phyloP scores from a whole-genome alignment of 371 early-diverging fungal genomes.

The Saksenaea vasiformis region DNA sequence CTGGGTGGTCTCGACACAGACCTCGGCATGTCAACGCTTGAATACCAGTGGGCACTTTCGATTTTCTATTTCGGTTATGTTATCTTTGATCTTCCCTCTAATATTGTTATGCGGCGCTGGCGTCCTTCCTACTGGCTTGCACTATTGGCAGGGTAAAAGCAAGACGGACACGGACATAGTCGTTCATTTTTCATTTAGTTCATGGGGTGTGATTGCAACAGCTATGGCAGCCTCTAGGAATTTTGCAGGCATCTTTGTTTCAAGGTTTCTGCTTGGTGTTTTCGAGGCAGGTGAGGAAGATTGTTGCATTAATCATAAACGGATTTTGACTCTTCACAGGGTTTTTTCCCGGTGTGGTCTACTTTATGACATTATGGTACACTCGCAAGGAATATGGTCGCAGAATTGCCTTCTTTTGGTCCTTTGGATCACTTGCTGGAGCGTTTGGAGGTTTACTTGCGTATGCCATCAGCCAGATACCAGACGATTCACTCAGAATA shows the following conservation, averaged over 20 bases:
- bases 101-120: slow-evolving; percentile 36
- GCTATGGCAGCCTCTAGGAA: slow-evolving; percentile 24
- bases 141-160: slow-evolving; percentile 29
- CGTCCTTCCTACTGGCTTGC: slow-evolving; percentile 20
- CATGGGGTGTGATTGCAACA: slow-evolving; percentile 33
- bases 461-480: slow-evolving; percentile 37
- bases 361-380: slow-evolving; percentile 43
- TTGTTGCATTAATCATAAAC: background rate
- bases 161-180: background rate
- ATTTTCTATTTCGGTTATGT: slow-evolving; percentile 30
- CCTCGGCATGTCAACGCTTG: slow-evolving; percentile 16
- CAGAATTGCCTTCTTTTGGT: slow-evolving; percentile 44
- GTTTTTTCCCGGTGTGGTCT: slow-evolving; percentile 34
- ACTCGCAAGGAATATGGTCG: slow-evolving; percentile 43
- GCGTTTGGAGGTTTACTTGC: slow-evolving; percentile 39
- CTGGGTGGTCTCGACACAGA: slow-evolving; percentile 36
- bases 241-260: slow-evolving; percentile 19
- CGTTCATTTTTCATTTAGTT: background rate
- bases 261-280: slow-evolving; percentile 20
- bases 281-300: slow-evolving; percentile 17
- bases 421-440: slow-evolving; percentile 44
- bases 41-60: slow-evolving; percentile 13
- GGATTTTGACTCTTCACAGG: background rate
- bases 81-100: slow-evolving; percentile 43
- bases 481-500: slow-evolving; percentile 24